These are phyloP conservation scores for Coprinellus micaceus DNA, from an alignment of 768 basidiomycete genomes.

Conservation along the genomic window DNA sequence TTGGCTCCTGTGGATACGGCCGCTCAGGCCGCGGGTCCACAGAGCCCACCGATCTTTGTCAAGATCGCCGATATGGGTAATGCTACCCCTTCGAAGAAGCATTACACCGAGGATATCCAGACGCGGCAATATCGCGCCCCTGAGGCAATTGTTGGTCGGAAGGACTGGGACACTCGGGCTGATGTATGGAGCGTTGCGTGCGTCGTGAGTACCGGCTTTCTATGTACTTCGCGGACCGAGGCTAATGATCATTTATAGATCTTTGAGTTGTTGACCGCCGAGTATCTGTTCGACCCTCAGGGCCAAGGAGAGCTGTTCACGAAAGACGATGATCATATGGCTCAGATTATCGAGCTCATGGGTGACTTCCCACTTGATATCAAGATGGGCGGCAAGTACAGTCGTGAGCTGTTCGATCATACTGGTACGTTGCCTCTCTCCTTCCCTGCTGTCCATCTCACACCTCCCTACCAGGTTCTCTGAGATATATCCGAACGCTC, in stretches of 20 bases:
- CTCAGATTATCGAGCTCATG: slow-evolving; percentile 88
- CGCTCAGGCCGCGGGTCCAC: slow-evolving; percentile 4
- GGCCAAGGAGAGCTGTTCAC: slow-evolving; percentile 76
- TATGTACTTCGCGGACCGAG: no score
- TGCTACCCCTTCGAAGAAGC: slow-evolving; percentile 85
- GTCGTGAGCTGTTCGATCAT: slow-evolving; percentile 80
- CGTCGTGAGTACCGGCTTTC: slow-evolving; percentile 68
- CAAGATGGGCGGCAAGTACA: slow-evolving; percentile 83
- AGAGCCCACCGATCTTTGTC: slow-evolving; percentile 58
- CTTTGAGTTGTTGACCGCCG: slow-evolving; percentile 88
- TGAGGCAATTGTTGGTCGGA: slow-evolving; percentile 87
- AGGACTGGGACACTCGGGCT: slow-evolving; percentile 80
- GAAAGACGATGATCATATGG: slow-evolving; percentile 95
- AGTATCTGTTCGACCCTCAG: slow-evolving; percentile 90
- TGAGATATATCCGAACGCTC: slow-evolving; percentile 70
- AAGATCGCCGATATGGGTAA: slow-evolving; percentile 96
- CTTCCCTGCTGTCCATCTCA: slow-evolving; percentile 3
- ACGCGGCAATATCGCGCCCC: slow-evolving; percentile 94
- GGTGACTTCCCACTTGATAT: slow-evolving; percentile 72
- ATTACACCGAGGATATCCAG: slow-evolving; percentile 94
- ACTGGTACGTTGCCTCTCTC: slow-evolving; percentile 40
- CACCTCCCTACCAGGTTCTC: slow-evolving; percentile 39
- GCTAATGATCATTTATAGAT: slow-evolving; percentile 37
- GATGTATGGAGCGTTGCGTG: slow-evolving; percentile 94
- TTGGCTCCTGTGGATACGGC: slow-evolving; percentile 5